These are phyloP conservation scores for Poronia punctata DNA, from an alignment of 495 filamentous ascomycete genomes.

Conservation along the genomic window DNA sequence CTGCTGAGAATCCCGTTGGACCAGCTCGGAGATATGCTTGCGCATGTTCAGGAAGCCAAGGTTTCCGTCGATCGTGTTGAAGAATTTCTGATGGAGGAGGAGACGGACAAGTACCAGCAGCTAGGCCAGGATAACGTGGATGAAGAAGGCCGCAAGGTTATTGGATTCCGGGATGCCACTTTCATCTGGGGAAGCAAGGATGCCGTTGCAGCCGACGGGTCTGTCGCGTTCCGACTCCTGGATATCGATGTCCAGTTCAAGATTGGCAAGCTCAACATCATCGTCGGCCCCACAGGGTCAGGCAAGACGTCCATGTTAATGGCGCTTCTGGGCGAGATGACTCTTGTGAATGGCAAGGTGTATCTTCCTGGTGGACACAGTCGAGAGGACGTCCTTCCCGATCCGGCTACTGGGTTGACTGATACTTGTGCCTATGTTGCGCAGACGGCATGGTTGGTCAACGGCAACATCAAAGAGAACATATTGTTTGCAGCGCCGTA, in stretches of 20 bases:
- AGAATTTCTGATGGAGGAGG: conserved; percentile 87
- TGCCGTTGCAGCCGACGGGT: conserved; percentile 50
- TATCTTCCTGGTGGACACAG: conserved; percentile 76
- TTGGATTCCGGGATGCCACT: conserved; percentile 78
- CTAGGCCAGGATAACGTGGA: conserved; percentile 57
- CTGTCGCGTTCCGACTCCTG: conserved; percentile 72
- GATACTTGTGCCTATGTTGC: conserved; percentile 96
- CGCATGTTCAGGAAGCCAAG: conserved; percentile 95
- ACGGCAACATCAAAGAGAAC: conserved; percentile 92
- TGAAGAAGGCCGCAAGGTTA: conserved; percentile 53
- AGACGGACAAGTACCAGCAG: conserved; percentile 94
- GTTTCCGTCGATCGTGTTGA: conserved; percentile 96
- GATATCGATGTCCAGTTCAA: conserved; percentile 72
- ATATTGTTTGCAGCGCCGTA: conserved; percentile 84
- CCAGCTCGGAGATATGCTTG: conserved; percentile 97
- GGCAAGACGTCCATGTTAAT: conserved; percentile 95
- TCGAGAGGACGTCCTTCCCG: conserved; percentile 71
- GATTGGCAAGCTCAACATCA: conserved; percentile 76
- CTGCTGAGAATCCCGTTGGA: conserved; percentile 92
- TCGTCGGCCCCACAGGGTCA: conserved; percentile 86
- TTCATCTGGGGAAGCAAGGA: conserved; percentile 80
- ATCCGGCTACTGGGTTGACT: conserved; percentile 78
- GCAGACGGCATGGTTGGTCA: conserved; percentile 96
- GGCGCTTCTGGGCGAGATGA: conserved; percentile 98
- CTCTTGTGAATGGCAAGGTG: conserved; percentile 68